Evolutionary conservation across 768 basidiomycete genomes (phyloP).

Genomic region (Mycena belliarum): DNA sequence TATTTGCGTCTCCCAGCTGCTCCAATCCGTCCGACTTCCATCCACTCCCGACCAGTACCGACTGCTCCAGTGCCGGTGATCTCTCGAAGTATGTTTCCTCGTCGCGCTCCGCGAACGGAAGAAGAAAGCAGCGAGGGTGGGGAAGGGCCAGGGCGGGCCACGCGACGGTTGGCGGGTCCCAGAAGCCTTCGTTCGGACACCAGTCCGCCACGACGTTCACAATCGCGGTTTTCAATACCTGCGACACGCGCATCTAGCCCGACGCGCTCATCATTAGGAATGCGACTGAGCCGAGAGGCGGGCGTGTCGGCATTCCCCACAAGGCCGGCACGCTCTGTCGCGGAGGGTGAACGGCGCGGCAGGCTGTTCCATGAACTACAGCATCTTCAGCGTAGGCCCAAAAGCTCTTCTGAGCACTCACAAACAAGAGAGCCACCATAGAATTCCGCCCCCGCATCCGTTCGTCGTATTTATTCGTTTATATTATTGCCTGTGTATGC

Average conservation of each 20-base stretch:
- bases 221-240: conserved; percentile 19
- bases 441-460: conserved; percentile 4
- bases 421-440: conserved; percentile 39
- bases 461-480: conserved; percentile 23
- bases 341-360: conserved; percentile 37
- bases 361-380: conserved; percentile 58
- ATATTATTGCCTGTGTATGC: conserved; percentile 14
- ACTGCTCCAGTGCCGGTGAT: conserved; percentile 2
- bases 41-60: conserved; percentile 26
- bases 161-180: conserved; percentile 11
- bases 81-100: conserved; percentile 32
- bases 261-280: conserved; percentile 14
- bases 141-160: conserved; percentile 19
- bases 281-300: conserved; percentile 5
- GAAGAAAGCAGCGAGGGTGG: conserved; percentile 28
- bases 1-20: conserved; percentile 73
- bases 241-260: conserved; percentile 20
- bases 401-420: conserved; percentile 45
- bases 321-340: conserved; percentile 31
- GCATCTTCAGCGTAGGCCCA: conserved; percentile 48
- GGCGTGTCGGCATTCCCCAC: conserved; percentile 1
- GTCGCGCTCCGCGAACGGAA: conserved; percentile 26
- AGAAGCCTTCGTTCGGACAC: conserved; percentile 18
- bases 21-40: conserved; percentile 40
- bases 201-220: conserved; percentile 21